Evolutionary conservation across 2,329 filamentous ascomycete genomes (phyloP), one percentile per base, ranked within the genome.

Genomic region (Fusarium aywerte): DNA sequence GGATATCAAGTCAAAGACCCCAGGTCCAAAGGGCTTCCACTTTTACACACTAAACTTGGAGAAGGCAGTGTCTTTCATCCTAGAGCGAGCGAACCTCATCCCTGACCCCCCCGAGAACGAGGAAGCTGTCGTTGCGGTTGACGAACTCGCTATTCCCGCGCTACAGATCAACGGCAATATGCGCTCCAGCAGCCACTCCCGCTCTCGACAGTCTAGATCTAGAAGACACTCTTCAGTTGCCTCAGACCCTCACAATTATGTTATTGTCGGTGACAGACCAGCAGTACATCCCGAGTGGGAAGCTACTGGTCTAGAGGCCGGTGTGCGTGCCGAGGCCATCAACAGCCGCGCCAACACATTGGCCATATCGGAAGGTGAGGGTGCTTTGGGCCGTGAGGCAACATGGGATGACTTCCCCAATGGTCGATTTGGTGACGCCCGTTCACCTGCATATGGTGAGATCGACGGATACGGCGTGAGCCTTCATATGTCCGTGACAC

Each of bases 321-420:
- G 90, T 18, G 81, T 94, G n/a, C 92, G 89, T 2, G 86, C 87
- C 4, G 89, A 89, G 70, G 87, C 86, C 53, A 84, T 95, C 73
- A 94, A 95, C 76, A 89, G 88, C 20, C 87, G 94, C 51, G 90
- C 90, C 57, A 95, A 94, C 76, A 96, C 93, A 1, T 85, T 98
- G 11, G 93, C 94, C 27, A 97, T 97, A 58, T 97, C 94, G 0
- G 95, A 98, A 80, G 95, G 96, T 7, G 91, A 97, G 74, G 96
- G 95, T 23, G 86, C 91, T 5, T 83, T 97, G 8, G 96, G 95
- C 12, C 87, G 96, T 48, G 95, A 98, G 82, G 96, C 96, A 32
- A 99, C 96, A 1, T 99, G 96, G 96, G 96, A 99, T 74, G 96
- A 99, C 75, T 99, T 93, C 78, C 95, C 95, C 66, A 98, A 98